These are phyloP conservation scores for Globisporangium carolinianum DNA, from an alignment of 352 stramenopile genomes.

Conservation along the genomic window DNA sequence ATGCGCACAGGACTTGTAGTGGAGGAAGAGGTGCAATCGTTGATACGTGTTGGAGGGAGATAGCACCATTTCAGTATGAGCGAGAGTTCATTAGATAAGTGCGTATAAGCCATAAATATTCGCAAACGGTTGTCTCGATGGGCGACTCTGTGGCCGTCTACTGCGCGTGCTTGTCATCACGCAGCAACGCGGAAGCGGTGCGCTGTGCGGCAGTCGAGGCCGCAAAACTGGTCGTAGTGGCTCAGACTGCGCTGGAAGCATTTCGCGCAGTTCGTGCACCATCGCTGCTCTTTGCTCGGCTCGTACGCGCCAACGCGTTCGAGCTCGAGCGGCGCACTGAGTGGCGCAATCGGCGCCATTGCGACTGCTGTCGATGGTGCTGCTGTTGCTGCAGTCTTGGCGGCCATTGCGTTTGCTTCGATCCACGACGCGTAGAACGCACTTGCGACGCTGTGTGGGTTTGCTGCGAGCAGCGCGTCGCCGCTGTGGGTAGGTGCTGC, in stretches of 20 bases:
- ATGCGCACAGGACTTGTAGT: too few species aligned
- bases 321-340: background rate
- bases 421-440: conserved; percentile 14
- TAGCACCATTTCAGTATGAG: too few species aligned
- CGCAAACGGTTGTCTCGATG: too few species aligned
- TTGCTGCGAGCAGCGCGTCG: background rate
- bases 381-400: conserved; percentile 14
- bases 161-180: conserved; percentile 17
- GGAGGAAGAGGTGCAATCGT: too few species aligned
- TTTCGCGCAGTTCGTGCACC: conserved; percentile 76
- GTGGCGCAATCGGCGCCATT: too few species aligned
- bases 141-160: too few species aligned
- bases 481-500: too few species aligned
- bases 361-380: conserved; percentile 3
- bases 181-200: conserved; percentile 19
- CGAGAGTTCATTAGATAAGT: too few species aligned
- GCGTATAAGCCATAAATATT: too few species aligned
- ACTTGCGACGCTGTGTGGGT: conserved; percentile 1
- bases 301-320: conserved; percentile 20
- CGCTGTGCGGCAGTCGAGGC: conserved; percentile 62
- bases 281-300: conserved; percentile 62
- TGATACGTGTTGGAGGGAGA: too few species aligned
- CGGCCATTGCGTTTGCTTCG: conserved; percentile 10
- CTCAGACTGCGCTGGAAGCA: conserved; percentile 64
- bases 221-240: conserved; percentile 65